Base-by-base conservation (phyloP, 1,284 basidiomycete genomes). In the Pseudozyma pruni region DNA sequence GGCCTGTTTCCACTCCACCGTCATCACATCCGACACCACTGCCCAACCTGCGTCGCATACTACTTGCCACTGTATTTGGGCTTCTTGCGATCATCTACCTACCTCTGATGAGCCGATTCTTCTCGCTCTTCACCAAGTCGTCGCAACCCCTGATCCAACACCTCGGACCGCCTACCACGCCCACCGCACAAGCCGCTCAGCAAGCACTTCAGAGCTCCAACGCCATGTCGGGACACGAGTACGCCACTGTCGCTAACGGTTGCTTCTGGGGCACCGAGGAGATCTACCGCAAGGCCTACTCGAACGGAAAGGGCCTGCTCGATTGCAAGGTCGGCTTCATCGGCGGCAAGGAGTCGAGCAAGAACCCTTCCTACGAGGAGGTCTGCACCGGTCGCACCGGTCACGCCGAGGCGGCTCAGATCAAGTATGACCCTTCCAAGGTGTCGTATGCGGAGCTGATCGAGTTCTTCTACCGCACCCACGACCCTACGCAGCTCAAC, bases 371-470 rank as follows among this genome's bases (percentile, higher is more conserved):
- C 51, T 98, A 97, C 83, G 83, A 85, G 45, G 85, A 89, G 38
- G 94, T 97, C 17, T 74, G 80, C 68, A 85, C 86, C 7, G 94
- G 93, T 3, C 75, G 84, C 16, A 97, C 95, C 1, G 88, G 90
- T 37, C 93, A 97, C 81, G 95, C 95, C 4, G 95, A 98, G 84
- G 90, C 93, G 1, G 84, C 93, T 55, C 88, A 88, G 80, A 88
- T 98, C 68, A 89, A 90, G 76, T 98, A 93, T 76, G 92, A 94
- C 82, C 91, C 90, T 0, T 37, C 84, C 31, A 84, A 90, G 34
- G 89, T 95, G 16, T 86, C 86, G 22, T 96, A 94, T 73, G 91
- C 85, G 19, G 90, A 94, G 80, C 87, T 96, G 42, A 90, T 94
- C 41, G 90, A 83, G 60, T 79, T 78, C 57, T 76, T 75, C 63